Evolutionary conservation across 306 rosid species (phyloP), one percentile per base, ranked within the genome.

Genomic region (Pachyrhizus erosus): DNA sequence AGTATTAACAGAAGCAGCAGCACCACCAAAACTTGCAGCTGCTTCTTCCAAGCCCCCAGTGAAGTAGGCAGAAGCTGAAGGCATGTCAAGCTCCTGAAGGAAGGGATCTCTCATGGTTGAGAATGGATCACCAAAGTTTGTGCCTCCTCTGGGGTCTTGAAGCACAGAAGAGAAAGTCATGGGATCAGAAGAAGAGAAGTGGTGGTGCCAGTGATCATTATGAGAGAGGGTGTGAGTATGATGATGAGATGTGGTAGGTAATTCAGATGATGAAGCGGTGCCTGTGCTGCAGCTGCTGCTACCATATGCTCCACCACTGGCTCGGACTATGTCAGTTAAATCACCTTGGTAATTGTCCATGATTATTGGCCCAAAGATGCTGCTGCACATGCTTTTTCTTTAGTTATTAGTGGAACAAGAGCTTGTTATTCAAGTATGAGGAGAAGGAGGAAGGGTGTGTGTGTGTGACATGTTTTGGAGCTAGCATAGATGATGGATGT

Each of bases 291-390:
- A 61, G 40, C 75, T 64, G 60, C 11, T 48, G 34, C 9, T 29
- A 55, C 85, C 90, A 34, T 75, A 64, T 14, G 85, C 85, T 14
- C 86, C 82, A 10, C 77, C 77, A 15, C 83, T 84, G 12, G 86
- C 92, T 79, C 95, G 86, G 9, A 95, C 43, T 76, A 95, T 89
- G 77, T 95, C 98, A 21, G 93, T 90, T 74, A 95, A 88, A 88
- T 95, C 98, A 23, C 97, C 98, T 88, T 89, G 97, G 39, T 79
- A 88, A 85, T 88, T 91, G 43, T 95, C 97, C 97, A 93, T 92
- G 69, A 37, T 79, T 66, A 72, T 64, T 33, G 45, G 43, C 34
- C 66, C 66, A 58, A 58, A 58, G 68, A 61, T 89, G 71, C 67
- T 74, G 78, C 89, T 84, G 83, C 94, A 91, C 97, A 89, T 91